These are phyloP conservation scores for Suillus spraguei DNA, from an alignment of 768 basidiomycete genomes.

Conservation along the genomic window DNA sequence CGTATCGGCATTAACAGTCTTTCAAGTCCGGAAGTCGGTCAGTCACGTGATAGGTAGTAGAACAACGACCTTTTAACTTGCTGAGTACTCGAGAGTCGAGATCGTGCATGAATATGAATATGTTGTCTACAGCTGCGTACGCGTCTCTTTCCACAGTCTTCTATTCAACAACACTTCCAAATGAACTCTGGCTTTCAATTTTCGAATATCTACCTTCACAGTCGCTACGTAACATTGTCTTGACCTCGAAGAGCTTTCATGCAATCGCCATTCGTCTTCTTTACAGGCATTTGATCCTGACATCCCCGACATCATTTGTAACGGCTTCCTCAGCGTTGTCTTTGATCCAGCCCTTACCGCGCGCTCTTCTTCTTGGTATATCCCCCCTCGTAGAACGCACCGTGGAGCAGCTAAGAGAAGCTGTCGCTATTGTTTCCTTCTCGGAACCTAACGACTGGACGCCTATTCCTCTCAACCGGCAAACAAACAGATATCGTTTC, in stretches of 20 bases:
- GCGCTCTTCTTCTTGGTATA: slow-evolving; percentile 20
- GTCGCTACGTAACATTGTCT: slow-evolving; percentile 36
- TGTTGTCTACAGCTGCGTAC: background rate
- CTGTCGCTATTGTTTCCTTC: slow-evolving; percentile 23
- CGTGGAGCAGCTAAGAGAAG: slow-evolving; percentile 32
- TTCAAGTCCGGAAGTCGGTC: background rate
- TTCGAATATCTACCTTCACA: slow-evolving; percentile 34
- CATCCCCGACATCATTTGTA: slow-evolving; percentile 27
- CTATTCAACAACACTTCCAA: slow-evolving; percentile 25
- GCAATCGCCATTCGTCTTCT: slow-evolving; percentile 24
- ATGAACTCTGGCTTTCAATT: slow-evolving; percentile 41
- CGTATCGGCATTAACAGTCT: background rate
- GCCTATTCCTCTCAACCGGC: slow-evolving; percentile 11
- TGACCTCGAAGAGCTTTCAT: slow-evolving; percentile 34
- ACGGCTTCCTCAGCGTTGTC: background rate
- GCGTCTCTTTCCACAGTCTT: background rate
- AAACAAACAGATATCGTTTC: slow-evolving; percentile 12
- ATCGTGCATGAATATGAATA: background rate
- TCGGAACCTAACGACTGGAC: slow-evolving; percentile 19
- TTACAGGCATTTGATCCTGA: slow-evolving; percentile 34
- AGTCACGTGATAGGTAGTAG: background rate
- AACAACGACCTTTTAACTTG: background rate
- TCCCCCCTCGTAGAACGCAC: slow-evolving; percentile 24
- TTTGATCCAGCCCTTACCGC: slow-evolving; percentile 15
- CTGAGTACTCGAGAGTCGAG: too few species aligned